These are phyloP conservation scores for Phytophthora meadii DNA, from an alignment of 352 stramenopile genomes.

Conservation along the genomic window DNA sequence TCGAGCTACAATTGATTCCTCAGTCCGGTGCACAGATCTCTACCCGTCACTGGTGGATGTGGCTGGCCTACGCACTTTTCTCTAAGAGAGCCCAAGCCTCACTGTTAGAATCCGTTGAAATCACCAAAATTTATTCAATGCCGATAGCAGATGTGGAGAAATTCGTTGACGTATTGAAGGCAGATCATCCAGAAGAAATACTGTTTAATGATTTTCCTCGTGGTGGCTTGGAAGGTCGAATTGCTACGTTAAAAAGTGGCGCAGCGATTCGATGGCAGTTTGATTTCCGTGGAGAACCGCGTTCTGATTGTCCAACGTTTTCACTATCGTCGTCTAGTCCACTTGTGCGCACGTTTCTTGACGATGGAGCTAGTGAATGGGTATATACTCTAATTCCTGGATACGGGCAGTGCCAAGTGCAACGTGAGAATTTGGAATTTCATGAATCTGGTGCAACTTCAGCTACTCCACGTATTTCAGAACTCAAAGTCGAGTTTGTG, in stretches of 20 bases:
- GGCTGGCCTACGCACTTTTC: constrained; percentile 7
- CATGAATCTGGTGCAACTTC: neutral
- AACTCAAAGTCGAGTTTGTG: constrained; percentile 4
- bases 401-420: constrained; percentile 1
- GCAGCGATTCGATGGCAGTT: constrained; percentile 7
- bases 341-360: no score
- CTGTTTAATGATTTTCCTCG: neutral
- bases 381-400: no score
- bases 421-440: constrained; percentile 7
- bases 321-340: neutral
- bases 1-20: neutral
- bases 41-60: constrained; percentile 7
- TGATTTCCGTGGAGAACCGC: constrained; percentile 2
- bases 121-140: neutral
- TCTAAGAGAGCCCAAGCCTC: neutral
- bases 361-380: no score
- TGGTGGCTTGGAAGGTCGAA: neutral
- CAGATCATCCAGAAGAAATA: no score
- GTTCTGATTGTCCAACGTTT: neutral
- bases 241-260: constrained; percentile 5
- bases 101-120: constrained; percentile 1
- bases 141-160: constrained; percentile 2
- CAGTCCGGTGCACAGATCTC: neutral
- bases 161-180: no score
- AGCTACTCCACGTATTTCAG: neutral